Evolutionary conservation across 208 protist species (phyloP).

Genomic region (Entamoeba histolytica): DNA sequence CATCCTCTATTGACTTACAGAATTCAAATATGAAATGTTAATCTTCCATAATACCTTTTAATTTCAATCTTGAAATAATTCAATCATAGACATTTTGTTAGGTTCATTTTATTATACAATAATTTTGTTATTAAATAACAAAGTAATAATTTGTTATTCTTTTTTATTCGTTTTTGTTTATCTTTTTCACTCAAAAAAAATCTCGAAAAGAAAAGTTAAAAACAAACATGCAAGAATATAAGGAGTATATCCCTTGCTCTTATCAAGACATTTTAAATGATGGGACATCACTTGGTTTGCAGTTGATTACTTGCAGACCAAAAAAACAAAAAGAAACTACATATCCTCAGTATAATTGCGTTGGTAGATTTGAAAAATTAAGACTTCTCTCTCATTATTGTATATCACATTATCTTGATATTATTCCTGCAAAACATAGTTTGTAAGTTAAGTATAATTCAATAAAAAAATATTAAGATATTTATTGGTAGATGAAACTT

Average conservation of each 20-base stretch:
- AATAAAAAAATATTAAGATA: neutral
- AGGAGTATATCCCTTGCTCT: neutral
- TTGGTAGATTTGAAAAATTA: neutral
- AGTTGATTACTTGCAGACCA: neutral
- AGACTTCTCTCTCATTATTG: neutral
- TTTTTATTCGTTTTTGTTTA: no score
- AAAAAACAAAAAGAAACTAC: neutral
- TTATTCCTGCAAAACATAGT: neutral
- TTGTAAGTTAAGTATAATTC: neutral
- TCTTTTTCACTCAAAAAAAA: no score
- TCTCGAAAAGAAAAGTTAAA: no score
- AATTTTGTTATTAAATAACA: no score
- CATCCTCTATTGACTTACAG: no score
- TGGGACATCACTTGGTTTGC: neutral
- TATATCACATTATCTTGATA: neutral
- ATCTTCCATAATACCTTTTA: no score
- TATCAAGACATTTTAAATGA: neutral
- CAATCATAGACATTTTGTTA: no score
- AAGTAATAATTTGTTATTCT: no score
- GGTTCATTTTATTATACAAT: no score
- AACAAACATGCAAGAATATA: no score
- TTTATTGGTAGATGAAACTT: neutral
- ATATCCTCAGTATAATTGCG: neutral
- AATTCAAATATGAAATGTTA: no score
- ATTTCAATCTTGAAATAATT: no score